Conservation (phyloP, 192 early-diverging fungal genomes). For the Backusella tuberculispora region DNA sequence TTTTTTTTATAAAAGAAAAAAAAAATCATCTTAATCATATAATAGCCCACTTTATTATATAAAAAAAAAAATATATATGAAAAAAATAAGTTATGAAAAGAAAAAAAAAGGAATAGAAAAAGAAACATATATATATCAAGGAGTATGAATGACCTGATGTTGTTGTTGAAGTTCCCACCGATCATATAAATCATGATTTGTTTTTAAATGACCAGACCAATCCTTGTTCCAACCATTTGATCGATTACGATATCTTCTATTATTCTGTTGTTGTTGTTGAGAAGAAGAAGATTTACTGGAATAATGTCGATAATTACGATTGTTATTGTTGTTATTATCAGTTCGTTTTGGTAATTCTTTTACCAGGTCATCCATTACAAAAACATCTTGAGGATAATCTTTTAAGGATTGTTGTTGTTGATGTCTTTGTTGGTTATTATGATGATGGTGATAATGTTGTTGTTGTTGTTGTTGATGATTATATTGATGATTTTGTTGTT, state of each 20-base stretch:
- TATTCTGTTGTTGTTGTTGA: background rate
- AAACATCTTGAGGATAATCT: slow-evolving; percentile 28
- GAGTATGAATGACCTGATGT: slow-evolving; percentile 2
- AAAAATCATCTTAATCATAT: no score
- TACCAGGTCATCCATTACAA: slow-evolving; percentile 37
- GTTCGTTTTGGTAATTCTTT: background rate
- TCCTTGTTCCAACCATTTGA: slow-evolving; percentile 36
- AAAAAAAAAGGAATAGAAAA: background rate
- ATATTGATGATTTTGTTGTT: background rate
- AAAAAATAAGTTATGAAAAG: background rate
- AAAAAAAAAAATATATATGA: background rate
- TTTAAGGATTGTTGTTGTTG: background rate
- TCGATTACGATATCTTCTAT: background rate
- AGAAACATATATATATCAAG: background rate
- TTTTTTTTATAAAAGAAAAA: no score
- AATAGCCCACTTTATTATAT: background rate
- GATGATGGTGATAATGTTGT: background rate
- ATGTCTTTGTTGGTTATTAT: background rate
- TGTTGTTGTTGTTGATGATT: slow-evolving; percentile 6
- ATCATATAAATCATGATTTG: slow-evolving; percentile 2
- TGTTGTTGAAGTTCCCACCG: slow-evolving; percentile 10
- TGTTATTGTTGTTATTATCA: background rate
- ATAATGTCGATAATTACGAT: background rate
- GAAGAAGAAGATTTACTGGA: slow-evolving; percentile 2
- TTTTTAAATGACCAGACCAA: background rate